phyloP scores from a whole-genome alignment of 306 rosid genomes.

The Cucurbita argyrosperma region DNA sequence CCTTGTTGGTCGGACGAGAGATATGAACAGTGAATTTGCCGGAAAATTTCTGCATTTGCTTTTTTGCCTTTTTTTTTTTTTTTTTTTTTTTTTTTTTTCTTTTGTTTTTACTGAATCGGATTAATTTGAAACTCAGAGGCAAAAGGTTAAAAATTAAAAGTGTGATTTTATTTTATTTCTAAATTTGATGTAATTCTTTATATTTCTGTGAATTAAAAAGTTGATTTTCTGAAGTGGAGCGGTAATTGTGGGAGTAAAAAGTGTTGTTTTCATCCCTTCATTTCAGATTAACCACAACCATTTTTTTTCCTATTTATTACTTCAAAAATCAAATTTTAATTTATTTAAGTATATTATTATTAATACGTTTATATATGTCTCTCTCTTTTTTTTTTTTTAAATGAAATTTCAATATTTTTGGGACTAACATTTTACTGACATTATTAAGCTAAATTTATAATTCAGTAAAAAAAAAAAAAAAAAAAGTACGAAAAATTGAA shows the following conservation, averaged over 20 bases:
- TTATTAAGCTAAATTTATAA: not conserved
- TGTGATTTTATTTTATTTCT: not conserved
- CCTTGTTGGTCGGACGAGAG: not conserved
- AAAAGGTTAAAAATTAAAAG: not conserved
- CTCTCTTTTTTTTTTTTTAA: too few relatives aligned
- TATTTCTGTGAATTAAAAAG: conserved; percentile 3
- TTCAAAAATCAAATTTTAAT: too few relatives aligned
- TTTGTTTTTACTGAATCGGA: not conserved
- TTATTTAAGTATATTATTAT: too few relatives aligned
- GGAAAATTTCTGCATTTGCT: not conserved
- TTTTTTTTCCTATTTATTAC: not conserved
- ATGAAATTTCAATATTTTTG: too few relatives aligned
- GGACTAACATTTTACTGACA: not conserved
- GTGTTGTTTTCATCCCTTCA: not conserved
- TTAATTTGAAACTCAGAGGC: not conserved
- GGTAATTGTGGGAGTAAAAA: conserved; percentile 15
- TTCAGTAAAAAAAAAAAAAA: not conserved
- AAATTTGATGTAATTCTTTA: not conserved
- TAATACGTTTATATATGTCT: too few relatives aligned
- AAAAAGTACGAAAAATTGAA: not conserved
- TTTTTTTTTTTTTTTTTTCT: not conserved
- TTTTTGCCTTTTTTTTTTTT: not conserved
- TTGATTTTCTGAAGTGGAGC: conserved; percentile 11
- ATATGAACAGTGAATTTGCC: not conserved
- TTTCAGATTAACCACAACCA: not conserved